These are phyloP conservation scores for Epichloe hybrida DNA, from an alignment of 2,329 filamentous ascomycete species.

Conservation along the genomic window DNA sequence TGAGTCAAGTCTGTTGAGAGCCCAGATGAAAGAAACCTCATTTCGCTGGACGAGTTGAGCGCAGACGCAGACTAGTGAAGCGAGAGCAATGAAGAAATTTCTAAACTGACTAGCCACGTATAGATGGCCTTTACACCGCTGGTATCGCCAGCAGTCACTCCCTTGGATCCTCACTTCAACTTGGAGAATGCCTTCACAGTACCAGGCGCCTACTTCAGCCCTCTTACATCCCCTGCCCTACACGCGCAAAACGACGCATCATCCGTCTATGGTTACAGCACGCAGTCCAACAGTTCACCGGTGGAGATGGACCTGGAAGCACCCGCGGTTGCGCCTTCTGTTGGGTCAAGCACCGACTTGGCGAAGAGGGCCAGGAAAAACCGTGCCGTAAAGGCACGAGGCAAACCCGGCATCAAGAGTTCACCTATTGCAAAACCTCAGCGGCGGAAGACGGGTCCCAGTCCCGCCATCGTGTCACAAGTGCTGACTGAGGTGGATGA, in stretches of 20 bases:
- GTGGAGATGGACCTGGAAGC: conserved; percentile 43
- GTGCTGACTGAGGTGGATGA: conserved; percentile 40
- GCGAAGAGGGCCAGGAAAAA: conserved; percentile 40
- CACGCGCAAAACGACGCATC: conserved; percentile 52
- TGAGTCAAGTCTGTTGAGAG: conserved; percentile 20
- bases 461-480: conserved; percentile 42
- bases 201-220: conserved; percentile 66
- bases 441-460: conserved; percentile 37
- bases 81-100: not conserved
- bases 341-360: conserved; percentile 31
- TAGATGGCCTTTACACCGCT: conserved; percentile 69
- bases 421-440: conserved; percentile 61
- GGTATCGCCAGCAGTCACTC: conserved; percentile 73
- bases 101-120: not conserved
- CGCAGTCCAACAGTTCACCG: conserved; percentile 36
- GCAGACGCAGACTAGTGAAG: not conserved
- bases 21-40: not conserved
- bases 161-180: conserved; percentile 58
- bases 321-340: conserved; percentile 18
- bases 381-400: conserved; percentile 35
- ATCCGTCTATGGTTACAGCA: conserved; percentile 32
- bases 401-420: conserved; percentile 45
- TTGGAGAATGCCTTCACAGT: conserved; percentile 46
- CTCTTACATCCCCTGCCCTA: conserved; percentile 66
- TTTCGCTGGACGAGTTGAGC: too few species aligned